Conservation (phyloP, 176 grass and related monocot genomes). For the Ensete glaucum region DNA sequence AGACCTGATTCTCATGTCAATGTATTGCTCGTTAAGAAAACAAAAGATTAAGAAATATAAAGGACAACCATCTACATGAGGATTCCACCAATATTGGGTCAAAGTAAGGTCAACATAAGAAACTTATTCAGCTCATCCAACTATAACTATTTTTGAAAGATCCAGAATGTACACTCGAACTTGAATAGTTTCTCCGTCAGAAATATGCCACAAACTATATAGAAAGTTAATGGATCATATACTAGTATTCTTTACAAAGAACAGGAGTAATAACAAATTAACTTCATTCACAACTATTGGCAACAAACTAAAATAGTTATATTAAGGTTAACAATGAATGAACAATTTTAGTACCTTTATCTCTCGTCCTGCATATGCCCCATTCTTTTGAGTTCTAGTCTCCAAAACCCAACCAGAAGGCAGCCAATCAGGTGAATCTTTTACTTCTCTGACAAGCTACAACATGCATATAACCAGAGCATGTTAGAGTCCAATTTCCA, state of each 20-base stretch:
- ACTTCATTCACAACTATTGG: not conserved
- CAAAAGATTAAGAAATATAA: not conserved
- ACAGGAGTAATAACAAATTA: not conserved
- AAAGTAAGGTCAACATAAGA: not conserved
- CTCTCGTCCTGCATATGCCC: not conserved
- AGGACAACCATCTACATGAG: not conserved
- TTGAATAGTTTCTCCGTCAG: not conserved
- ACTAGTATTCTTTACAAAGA: too few species aligned
- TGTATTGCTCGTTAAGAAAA: not conserved
- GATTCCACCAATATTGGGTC: not conserved
- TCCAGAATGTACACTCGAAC: not conserved
- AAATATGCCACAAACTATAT: not conserved
- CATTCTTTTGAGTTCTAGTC: conserved; percentile 17
- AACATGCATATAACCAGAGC: not conserved
- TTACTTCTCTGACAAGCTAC: not conserved
- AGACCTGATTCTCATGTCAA: not conserved
- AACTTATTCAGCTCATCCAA: not conserved
- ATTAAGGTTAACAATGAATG: not conserved
- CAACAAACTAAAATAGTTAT: not conserved
- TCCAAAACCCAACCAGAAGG: conserved; percentile 25
- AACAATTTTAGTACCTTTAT: not conserved
- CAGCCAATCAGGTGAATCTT: conserved; percentile 20
- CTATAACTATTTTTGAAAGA: not conserved
- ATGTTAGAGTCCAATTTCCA: not conserved
- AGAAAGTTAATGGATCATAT: too few species aligned